Evolutionary conservation across 352 stramenopile species (phyloP).

Genomic region (Halophytophthora batemanensis): DNA sequence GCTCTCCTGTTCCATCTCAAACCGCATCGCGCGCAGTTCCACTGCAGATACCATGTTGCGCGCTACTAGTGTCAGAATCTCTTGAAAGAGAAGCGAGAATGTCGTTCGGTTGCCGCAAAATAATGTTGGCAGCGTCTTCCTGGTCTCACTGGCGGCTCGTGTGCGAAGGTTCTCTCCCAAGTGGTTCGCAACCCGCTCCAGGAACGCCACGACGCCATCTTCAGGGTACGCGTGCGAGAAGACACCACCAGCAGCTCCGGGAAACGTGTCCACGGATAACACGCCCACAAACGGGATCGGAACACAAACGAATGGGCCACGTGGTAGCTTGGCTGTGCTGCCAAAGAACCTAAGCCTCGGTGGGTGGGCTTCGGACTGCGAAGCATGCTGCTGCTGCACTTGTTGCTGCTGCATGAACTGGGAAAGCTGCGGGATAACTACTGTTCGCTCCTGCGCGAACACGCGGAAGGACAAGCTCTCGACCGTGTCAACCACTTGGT

Average conservation of each 20-base stretch:
- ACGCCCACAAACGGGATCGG: constrained; percentile 72
- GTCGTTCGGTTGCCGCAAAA: constrained; percentile 66
- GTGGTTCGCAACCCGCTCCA: constrained; percentile 43
- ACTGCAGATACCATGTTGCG: constrained; percentile 40
- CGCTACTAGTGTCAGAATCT: constrained; percentile 32
- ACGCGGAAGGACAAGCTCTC: constrained; percentile 49
- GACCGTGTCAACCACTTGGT: constrained; percentile 29
- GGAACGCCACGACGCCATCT: constrained; percentile 45
- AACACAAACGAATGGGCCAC: constrained; percentile 54
- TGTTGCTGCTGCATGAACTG: constrained; percentile 18
- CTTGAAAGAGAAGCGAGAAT: constrained; percentile 32
- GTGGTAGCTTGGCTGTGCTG: neutral
- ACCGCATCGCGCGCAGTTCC: constrained; percentile 34
- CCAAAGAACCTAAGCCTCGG: constrained; percentile 34
- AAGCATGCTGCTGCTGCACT: constrained; percentile 18
- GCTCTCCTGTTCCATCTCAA: constrained; percentile 6
- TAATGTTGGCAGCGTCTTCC: constrained; percentile 25
- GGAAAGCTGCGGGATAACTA: constrained; percentile 51
- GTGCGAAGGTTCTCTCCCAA: constrained; percentile 46
- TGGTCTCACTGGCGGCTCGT: constrained; percentile 15
- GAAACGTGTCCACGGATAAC: constrained; percentile 61
- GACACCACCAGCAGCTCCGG: constrained; percentile 43
- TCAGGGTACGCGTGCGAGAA: constrained; percentile 54
- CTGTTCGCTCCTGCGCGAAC: constrained; percentile 41
- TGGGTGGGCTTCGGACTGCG: neutral